Conservation (phyloP, 2,329 filamentous ascomycete species). For the Coccinonectria pachysandricola region DNA sequence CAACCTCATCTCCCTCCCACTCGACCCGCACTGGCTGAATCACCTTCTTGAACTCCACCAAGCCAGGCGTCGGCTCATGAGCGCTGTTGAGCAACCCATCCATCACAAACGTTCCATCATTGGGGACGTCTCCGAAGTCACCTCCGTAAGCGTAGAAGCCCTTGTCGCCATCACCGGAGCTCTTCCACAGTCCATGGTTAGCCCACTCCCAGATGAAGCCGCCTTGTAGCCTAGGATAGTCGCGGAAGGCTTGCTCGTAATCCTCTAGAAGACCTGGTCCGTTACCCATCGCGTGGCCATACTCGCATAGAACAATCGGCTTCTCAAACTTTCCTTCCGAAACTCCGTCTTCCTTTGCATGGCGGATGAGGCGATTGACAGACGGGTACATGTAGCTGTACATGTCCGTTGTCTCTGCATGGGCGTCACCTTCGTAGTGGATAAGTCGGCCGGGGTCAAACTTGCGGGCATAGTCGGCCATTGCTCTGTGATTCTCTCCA, state of each 20-base stretch:
- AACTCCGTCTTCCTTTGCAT: background rate
- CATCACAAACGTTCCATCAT: conserved; percentile 53
- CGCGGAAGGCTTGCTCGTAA: conserved; percentile 54
- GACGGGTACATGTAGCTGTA: background rate
- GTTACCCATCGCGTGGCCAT: conserved; percentile 61
- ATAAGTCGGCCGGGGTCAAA: background rate
- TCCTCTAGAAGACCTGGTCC: conserved; percentile 60
- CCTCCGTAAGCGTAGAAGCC: conserved; percentile 50
- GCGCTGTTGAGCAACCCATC: conserved; percentile 45
- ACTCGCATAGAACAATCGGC: conserved; percentile 50
- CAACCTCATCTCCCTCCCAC: conserved; percentile 29
- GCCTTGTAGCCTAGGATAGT: conserved; percentile 51
- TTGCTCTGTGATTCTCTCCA: conserved; percentile 50
- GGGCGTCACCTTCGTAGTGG: background rate
- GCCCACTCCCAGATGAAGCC: conserved; percentile 60
- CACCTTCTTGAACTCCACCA: conserved; percentile 47
- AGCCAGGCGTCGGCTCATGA: conserved; percentile 45
- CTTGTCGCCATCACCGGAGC: conserved; percentile 32
- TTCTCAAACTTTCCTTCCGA: conserved; percentile 38
- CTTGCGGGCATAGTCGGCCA: conserved; percentile 9
- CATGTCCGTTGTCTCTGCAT: background rate
- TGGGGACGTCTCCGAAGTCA: conserved; percentile 51
- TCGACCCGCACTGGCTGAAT: conserved; percentile 46
- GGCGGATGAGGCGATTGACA: background rate
- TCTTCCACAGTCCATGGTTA: conserved; percentile 46